Conservation (phyloP, 164 flowering plant species). For the Brasenia schreberi region DNA sequence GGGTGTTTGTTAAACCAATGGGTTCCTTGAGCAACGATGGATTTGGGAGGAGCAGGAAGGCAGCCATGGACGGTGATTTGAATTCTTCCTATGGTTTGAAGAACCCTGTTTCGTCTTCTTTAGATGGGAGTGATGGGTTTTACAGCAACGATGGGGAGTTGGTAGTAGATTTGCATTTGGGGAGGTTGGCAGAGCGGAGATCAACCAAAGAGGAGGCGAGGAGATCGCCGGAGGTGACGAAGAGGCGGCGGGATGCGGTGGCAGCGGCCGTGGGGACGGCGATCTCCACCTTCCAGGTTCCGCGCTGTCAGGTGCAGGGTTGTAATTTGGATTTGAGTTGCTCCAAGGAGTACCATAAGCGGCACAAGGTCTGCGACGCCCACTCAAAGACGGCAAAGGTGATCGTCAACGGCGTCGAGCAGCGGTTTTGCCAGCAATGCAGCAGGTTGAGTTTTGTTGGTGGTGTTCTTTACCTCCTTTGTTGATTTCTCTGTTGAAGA, state of each 20-base stretch:
- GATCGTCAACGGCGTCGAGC: slow-evolving; percentile 63
- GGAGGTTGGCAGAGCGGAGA: slow-evolving; percentile 32
- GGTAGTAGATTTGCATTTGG: slow-evolving; percentile 45
- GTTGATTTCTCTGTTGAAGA: background rate
- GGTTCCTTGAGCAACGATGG: background rate
- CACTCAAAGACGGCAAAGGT: slow-evolving; percentile 77
- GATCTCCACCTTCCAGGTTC: slow-evolving; percentile 14
- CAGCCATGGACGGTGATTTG: background rate
- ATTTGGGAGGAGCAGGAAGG: background rate
- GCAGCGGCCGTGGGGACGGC: slow-evolving; percentile 4
- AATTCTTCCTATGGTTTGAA: background rate
- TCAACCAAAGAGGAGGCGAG: slow-evolving; percentile 11
- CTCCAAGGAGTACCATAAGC: slow-evolving; percentile 79
- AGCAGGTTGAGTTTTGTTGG: slow-evolving; percentile 36
- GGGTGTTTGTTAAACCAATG: background rate
- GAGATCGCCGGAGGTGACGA: slow-evolving; percentile 19
- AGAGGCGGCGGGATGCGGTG: slow-evolving; percentile 23
- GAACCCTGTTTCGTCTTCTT: background rate
- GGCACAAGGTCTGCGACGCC: slow-evolving; percentile 78
- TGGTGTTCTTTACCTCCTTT: background rate
- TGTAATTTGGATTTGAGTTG: slow-evolving; percentile 64
- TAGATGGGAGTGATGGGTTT: background rate
- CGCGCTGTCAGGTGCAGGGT: slow-evolving; percentile 71
- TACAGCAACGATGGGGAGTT: background rate
- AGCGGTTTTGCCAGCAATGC: slow-evolving; percentile 80